These are phyloP conservation scores for Fusarium pseudonygamai DNA, from an alignment of 2,329 filamentous ascomycete species.

Conservation along the genomic window DNA sequence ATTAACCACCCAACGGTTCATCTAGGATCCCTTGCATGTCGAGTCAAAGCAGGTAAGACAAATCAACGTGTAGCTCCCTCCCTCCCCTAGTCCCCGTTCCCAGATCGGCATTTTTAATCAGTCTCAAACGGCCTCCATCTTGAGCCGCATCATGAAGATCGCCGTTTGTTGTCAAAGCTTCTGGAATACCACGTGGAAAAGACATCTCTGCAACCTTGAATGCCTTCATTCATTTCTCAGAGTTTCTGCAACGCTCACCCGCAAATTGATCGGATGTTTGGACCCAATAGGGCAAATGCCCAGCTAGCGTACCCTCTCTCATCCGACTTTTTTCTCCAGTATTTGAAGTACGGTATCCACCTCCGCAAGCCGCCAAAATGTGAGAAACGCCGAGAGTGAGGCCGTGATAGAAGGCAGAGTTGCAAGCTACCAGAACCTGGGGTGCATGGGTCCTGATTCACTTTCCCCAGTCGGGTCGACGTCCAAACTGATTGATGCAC, in stretches of 20 bases:
- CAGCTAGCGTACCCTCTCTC: slow-evolving; percentile 19
- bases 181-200: slow-evolving; percentile 16
- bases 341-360: slow-evolving; percentile 11
- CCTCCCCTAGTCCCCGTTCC: neutral
- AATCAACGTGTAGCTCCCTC: neutral
- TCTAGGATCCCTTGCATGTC: neutral
- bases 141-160: slow-evolving; percentile 12
- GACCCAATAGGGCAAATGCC: slow-evolving; percentile 11
- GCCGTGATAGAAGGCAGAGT: slow-evolving; percentile 20
- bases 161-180: slow-evolving; percentile 17
- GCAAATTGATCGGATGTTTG: neutral
- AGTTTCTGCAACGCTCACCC: slow-evolving; percentile 5
- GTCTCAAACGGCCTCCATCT: neutral
- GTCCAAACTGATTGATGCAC: neutral
- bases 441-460: slow-evolving; percentile 28
- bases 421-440: slow-evolving; percentile 27
- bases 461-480: slow-evolving; percentile 12
- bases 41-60: neutral
- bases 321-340: slow-evolving; percentile 15
- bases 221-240: neutral
- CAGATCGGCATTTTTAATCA: slow-evolving; percentile 3
- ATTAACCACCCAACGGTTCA: neutral
- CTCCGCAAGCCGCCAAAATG: slow-evolving; percentile 14
- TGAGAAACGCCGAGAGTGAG: slow-evolving; percentile 30
- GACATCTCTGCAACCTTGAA: neutral